phyloP scores from a whole-genome alignment of 805 yeast species.

The Starmerella vaccinii region DNA sequence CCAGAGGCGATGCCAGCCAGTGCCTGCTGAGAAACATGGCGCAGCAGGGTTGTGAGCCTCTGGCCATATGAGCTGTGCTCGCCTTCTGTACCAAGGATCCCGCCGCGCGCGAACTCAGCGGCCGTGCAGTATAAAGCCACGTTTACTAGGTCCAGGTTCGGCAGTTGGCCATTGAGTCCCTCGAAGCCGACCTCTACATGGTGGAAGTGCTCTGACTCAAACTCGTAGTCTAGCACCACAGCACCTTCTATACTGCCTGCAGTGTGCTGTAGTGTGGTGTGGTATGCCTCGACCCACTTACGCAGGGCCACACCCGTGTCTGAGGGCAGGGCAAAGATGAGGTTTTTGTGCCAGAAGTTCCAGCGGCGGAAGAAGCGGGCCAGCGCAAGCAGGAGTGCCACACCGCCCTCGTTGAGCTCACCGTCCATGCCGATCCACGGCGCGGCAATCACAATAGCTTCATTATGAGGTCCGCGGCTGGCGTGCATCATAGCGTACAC shows the following conservation, averaged over 20 bases:
- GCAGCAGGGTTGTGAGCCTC: slow-evolving; percentile 48
- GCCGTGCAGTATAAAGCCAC: slow-evolving; percentile 62
- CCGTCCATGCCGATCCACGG: slow-evolving; percentile 73
- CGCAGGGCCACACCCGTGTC: slow-evolving; percentile 60
- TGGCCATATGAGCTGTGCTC: slow-evolving; percentile 34
- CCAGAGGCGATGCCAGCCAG: slow-evolving; percentile 43
- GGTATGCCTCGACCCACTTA: slow-evolving; percentile 91
- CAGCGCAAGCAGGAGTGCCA: slow-evolving; percentile 59
- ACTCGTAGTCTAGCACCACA: slow-evolving; percentile 67
- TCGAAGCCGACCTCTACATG: slow-evolving; percentile 66
- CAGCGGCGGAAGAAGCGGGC: slow-evolving; percentile 72
- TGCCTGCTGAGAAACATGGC: slow-evolving; percentile 61
- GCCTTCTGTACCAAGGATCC: slow-evolving; percentile 56
- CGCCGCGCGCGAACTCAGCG: slow-evolving; percentile 63
- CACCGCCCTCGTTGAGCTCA: slow-evolving; percentile 65
- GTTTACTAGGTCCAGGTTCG: slow-evolving; percentile 82
- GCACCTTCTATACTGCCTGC: slow-evolving; percentile 95
- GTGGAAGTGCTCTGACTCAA: slow-evolving; percentile 55
- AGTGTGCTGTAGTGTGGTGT: slow-evolving; percentile 69
- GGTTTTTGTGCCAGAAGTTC: slow-evolving; percentile 93
- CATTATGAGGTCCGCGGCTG: slow-evolving; percentile 93
- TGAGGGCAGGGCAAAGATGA: slow-evolving; percentile 73
- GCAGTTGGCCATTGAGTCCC: slow-evolving; percentile 91
- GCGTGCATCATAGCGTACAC: slow-evolving; percentile 76
- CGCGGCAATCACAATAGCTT: slow-evolving; percentile 79